Base-by-base conservation (phyloP, 169 alveolate species). In the Eimeria zaria region DNA sequence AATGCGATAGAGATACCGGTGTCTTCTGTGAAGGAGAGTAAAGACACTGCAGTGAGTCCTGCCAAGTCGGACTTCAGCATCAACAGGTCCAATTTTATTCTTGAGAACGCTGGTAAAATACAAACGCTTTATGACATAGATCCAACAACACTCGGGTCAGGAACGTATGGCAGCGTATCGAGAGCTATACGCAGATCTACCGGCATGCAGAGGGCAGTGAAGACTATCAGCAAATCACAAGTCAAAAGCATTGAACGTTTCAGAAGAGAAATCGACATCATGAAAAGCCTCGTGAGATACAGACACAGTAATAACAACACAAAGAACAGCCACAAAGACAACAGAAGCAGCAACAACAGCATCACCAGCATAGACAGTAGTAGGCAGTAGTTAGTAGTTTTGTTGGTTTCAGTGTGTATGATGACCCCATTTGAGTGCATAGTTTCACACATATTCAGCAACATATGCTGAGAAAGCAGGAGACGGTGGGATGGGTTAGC, bases 201-300 rank as follows among this genome's bases (percentile, higher is more conserved):
- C 5, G 98, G 97, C 5, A 92, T 94, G 91, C 97, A 96, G 69
- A 97, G 98, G 69, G 99, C 99, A 67, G 98, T 98, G 64, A 98
- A 98, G 97, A 98, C 98, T 30, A 98, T 98, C 55, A 97, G 97
- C 71, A 98, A 98, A 94, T 97, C 98, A 55, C 97, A 97, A 71
- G 98, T 98, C 27, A 98, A 98, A 64, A 98, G 98, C 97, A 96
- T 98, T 48, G 98, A 98, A 97, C 97, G 99, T 55, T 97, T 98
- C 97, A 98, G 98, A 91, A 97, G 98, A 81, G 99, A 98, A 96
- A 98, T 98, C 73, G 96, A 98, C 74, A 98, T 98, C 81, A 98
- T 98, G 99, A 98, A 98, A 96, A 96, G 97, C 53, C 91, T 98
- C 89, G 97, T 95, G 89, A 84, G 95, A 20, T 71, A 2, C 64